Evolutionary conservation across 2,329 filamentous ascomycete genomes (phyloP), one percentile per base, ranked within the genome.

Genomic region (Colletotrichum spaethianum): DNA sequence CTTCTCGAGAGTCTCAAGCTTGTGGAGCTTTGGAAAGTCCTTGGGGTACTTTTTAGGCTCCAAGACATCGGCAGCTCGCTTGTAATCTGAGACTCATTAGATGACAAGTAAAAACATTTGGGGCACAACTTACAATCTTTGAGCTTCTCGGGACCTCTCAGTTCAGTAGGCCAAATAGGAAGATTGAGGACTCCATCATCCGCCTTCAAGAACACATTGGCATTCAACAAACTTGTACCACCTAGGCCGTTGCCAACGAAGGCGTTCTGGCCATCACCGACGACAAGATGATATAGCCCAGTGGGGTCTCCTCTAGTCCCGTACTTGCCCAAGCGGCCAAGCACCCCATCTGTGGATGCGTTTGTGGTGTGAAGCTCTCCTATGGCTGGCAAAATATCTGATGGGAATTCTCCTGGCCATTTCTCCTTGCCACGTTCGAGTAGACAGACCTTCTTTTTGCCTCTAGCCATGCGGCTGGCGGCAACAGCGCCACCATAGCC

Each of bases 221-320:
- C 90, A 73, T 93, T 93, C 36, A 93, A 85, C 26, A 93, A 78
- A 77, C 89, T 92, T 1, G 90, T 91, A 4, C 91, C 91, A 11
- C 91, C 91, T n/a, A 93, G 87, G 1, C 82, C 82, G 75, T 80
- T 81, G 52, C 77, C 82, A 18, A 79, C 75, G 42, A 84, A 82
- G 0, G 83, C 82, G 76, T 86, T 84, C 71, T 86, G 84, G 1
- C 84, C 85, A 52, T 85, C 80, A 0, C 85, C 84, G 23, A 83
- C 76, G 6, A 83, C 77, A 28, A 85, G 77, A 70, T 86, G 84
- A 72, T 86, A 87, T 12, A 87, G 75, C 1, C 83, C 82, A 0
- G 82, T 86, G 4, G 79, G 78, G 31, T 83, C 80, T 4, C 79
- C 80, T 4, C 75, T 69, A 31, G 78, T 77, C 3, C 78, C 75